Evolutionary conservation across 345 rosid genomes (phyloP).

Genomic region (Heritiera fomes): DNA sequence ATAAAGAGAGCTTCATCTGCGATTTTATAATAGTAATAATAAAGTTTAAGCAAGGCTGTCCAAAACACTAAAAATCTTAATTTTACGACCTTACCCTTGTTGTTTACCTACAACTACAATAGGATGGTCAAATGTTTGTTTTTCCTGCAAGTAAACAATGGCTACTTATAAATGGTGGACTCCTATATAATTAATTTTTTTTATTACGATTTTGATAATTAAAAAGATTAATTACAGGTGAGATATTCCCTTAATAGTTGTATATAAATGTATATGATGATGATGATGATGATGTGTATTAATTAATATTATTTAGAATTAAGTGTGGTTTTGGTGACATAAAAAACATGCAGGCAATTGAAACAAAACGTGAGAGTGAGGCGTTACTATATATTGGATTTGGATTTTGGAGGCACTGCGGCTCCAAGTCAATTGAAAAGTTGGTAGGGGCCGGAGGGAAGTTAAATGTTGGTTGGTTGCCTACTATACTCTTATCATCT

Average conservation of each 20-base stretch:
- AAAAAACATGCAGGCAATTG: not conserved
- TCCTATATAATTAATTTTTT: no score
- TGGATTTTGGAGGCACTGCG: not conserved
- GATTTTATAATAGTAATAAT: not conserved
- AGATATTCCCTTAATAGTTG: no score
- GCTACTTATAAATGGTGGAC: no score
- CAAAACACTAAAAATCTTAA: not conserved
- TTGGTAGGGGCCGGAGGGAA: conserved; percentile 14
- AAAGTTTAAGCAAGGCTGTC: not conserved
- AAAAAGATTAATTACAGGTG: no score
- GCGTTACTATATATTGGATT: not conserved
- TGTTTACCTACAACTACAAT: conserved; percentile 10
- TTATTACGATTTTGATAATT: no score
- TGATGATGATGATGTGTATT: not conserved
- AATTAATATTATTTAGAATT: not conserved
- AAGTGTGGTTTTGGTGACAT: not conserved
- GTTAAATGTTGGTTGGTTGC: conserved; percentile 44
- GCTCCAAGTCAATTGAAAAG: not conserved
- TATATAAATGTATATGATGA: no score
- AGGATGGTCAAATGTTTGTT: not conserved
- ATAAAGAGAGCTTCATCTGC: not conserved
- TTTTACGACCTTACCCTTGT: conserved; percentile 19
- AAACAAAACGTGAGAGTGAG: conserved; percentile 6
- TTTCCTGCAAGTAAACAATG: no score
- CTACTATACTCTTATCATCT: conserved; percentile 32